Evolutionary conservation across 2,329 filamentous ascomycete species (phyloP), one percentile per base, ranked within the genome.

Genomic region (Ustulina deusta): DNA sequence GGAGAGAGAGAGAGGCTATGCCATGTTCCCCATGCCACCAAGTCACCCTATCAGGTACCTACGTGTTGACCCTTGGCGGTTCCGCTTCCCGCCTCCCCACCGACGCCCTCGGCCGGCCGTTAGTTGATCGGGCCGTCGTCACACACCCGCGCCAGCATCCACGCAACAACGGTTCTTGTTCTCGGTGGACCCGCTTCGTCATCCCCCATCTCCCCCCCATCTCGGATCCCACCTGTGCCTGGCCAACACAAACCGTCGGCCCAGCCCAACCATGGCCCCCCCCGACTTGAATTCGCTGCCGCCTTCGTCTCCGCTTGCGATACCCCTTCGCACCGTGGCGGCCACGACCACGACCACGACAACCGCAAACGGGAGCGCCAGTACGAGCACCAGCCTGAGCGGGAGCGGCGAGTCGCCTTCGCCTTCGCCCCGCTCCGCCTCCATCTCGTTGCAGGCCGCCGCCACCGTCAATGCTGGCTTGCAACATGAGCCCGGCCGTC

Each of bases 391-490:
- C 10, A 29, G 61, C 36, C 17, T 75, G 38, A 75, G 72, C 52
- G 67, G 60, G 55, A 74, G 52, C 72, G 36, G 77, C 78, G 83
- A 86, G 67, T 87, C 87, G 27, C 86, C 88, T 29, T 87, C 87
- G 36, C 84, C 87, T 55, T 89, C 89, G 51, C 87, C 89, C 42
- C 85, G 90, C 72, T 89, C 88, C 57, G 87, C 90, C 38, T 89
- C 91, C 46, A 85, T 87, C 69, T 93, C 91, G 15, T 85, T 96
- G 10, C 91, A 92, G 77, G 92, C 91, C 59, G 89, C 92, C 13
- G 92, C 91, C 7, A 90, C 91, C 49, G 87, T 94, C 79, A 95
- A 95, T 77, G 91, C 92, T 32, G 89, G 92, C 59, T 87, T 93
- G 32, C 89, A 92, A 72, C 87, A 87, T 70, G 87, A 91, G 75